Percentiles rank a stretch among this genome's conserved stretches.
Evolutionary conservation across 441 rosid species (phyloP).

Genomic region (Arabidopsis hybrid): DNA sequence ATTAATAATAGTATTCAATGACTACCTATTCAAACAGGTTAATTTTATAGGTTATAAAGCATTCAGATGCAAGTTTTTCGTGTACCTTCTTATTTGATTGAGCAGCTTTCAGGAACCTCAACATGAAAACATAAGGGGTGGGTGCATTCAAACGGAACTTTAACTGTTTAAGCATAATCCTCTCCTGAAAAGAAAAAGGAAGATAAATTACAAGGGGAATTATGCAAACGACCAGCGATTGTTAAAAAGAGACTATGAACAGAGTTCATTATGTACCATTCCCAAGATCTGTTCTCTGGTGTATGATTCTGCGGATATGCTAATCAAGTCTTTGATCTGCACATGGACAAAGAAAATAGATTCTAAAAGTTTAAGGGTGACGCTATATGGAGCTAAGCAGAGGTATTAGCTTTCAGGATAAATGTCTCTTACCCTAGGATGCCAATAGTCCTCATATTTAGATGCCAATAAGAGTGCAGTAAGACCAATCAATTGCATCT

Average conservation of each 20-base stretch:
- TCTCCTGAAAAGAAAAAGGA: slow-evolving; percentile 64
- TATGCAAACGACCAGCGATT: slow-evolving; percentile 3
- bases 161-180: slow-evolving; percentile 70
- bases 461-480: slow-evolving; percentile 86
- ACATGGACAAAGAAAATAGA: slow-evolving; percentile 28
- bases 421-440: slow-evolving; percentile 74
- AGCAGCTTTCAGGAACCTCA: slow-evolving; percentile 94
- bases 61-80: slow-evolving; percentile 1
- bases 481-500: slow-evolving; percentile 94
- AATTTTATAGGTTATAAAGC: slow-evolving; percentile 2
- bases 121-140: slow-evolving; percentile 92
- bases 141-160: slow-evolving; percentile 88
- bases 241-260: neutral
- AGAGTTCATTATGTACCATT: slow-evolving; percentile 56
- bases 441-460: slow-evolving; percentile 95
- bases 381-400: slow-evolving; percentile 6
- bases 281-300: slow-evolving; percentile 73
- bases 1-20: slow-evolving; percentile 12
- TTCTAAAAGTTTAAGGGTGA: slow-evolving; percentile 18
- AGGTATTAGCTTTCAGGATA: slow-evolving; percentile 20
- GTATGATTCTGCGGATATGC: slow-evolving; percentile 91
- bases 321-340: slow-evolving; percentile 84
- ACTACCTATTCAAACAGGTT: slow-evolving; percentile 4
- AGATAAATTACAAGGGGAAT: neutral
- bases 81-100: slow-evolving; percentile 72